phyloP scores from a whole-genome alignment of 2,329 filamentous ascomycete genomes.

The Delphinella strobiligena region DNA sequence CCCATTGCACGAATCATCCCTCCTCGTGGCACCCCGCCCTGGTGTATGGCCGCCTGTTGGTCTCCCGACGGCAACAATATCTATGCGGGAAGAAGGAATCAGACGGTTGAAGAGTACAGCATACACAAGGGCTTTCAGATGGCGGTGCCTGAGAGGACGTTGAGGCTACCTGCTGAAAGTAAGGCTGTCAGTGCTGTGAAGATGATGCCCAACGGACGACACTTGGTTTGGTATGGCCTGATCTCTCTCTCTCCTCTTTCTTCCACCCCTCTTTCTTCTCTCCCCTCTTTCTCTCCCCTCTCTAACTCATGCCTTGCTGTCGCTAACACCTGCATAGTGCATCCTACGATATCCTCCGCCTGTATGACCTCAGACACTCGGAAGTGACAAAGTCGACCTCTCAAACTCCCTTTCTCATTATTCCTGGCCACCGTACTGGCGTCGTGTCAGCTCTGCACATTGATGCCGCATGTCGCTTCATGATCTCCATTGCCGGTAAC shows the following conservation, averaged over 20 bases:
- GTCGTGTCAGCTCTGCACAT: slow-evolving; percentile 79
- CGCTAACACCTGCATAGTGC: slow-evolving; percentile 54
- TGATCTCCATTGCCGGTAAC: slow-evolving; percentile 86
- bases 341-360: slow-evolving; percentile 80
- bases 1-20: slow-evolving; percentile 71
- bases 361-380: slow-evolving; percentile 66
- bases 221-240: slow-evolving; percentile 78
- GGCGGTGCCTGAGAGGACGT: slow-evolving; percentile 61
- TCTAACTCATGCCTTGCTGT: not conserved
- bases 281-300: not conserved
- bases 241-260: too few relatives aligned
- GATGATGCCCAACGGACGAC: slow-evolving; percentile 84
- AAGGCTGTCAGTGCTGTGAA: slow-evolving; percentile 79
- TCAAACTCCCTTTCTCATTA: slow-evolving; percentile 86
- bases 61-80: slow-evolving; percentile 90
- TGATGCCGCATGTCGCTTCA: slow-evolving; percentile 77
- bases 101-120: slow-evolving; percentile 88
- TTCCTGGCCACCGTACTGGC: slow-evolving; percentile 80
- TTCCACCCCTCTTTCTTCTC: slow-evolving; percentile 4
- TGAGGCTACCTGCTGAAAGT: slow-evolving; percentile 82
- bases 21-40: slow-evolving; percentile 67
- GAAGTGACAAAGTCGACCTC: slow-evolving; percentile 40
- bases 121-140: slow-evolving; percentile 58
- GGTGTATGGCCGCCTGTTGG: slow-evolving; percentile 98
- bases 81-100: slow-evolving; percentile 81